Evolutionary conservation across 148 eudicot genomes (phyloP).

Genomic region (Polygonum maritimum): DNA sequence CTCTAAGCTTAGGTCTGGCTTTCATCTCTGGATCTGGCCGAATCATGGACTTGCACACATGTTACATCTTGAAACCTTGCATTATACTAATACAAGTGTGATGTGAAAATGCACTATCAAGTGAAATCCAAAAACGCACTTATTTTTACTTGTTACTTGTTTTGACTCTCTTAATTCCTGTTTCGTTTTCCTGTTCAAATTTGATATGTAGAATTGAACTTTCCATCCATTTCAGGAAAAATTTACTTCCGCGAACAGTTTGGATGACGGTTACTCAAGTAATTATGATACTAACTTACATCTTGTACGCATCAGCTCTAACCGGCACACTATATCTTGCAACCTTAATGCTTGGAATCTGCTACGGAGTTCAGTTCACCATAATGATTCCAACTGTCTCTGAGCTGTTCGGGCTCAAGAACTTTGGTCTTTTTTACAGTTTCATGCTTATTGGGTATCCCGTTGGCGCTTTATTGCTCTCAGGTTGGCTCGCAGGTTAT

Average conservation of each 20-base stretch:
- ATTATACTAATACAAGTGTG: too few relatives aligned
- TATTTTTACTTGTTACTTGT: not conserved
- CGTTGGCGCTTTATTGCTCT: slow-evolving; percentile 76
- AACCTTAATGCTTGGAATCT: slow-evolving; percentile 75
- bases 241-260: slow-evolving; percentile 64
- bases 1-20: not conserved
- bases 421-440: slow-evolving; percentile 85
- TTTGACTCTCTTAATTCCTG: not conserved
- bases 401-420: slow-evolving; percentile 77
- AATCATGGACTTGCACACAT: not conserved
- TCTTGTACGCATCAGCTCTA: slow-evolving; percentile 68
- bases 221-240: slow-evolving; percentile 41
- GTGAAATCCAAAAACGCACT: not conserved
- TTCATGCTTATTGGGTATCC: slow-evolving; percentile 86
- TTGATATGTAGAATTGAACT: not conserved
- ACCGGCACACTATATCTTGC: slow-evolving; percentile 65
- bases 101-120: too few relatives aligned
- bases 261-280: slow-evolving; percentile 80
- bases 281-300: slow-evolving; percentile 55
- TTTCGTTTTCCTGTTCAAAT: not conserved
- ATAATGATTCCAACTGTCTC: slow-evolving; percentile 93
- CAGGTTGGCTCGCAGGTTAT: slow-evolving; percentile 70
- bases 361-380: slow-evolving; percentile 82
- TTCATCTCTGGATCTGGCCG: not conserved
- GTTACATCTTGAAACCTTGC: not conserved